Evolutionary conservation across 2,329 filamentous ascomycete genomes (phyloP).

Genomic region (Allantophomopsis lycopodina): DNA sequence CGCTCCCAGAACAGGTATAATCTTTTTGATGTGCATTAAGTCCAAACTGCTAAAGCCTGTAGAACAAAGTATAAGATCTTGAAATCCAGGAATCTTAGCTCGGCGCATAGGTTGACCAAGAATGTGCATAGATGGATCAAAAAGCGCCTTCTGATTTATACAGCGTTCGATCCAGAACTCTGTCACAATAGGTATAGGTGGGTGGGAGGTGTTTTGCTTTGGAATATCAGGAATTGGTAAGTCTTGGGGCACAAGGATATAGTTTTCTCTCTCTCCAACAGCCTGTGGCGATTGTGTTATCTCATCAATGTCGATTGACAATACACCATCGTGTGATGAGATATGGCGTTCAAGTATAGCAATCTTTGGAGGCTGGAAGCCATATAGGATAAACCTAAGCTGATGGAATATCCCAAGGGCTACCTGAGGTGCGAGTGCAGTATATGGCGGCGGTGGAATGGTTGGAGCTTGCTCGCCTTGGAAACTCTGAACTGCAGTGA

Average conservation of each 20-base stretch:
- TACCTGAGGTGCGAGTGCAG: conserved; percentile 3
- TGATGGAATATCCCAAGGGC: conserved; percentile 3
- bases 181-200: conserved; percentile 45
- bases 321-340: conserved; percentile 19
- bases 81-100: conserved; percentile 58
- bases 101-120: conserved; percentile 64
- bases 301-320: conserved; percentile 9
- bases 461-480: not conserved
- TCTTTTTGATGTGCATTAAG: conserved; percentile 69
- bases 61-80: conserved; percentile 59
- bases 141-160: conserved; percentile 59
- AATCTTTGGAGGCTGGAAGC: conserved; percentile 25
- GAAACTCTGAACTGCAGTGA: not conserved
- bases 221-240: conserved; percentile 19
- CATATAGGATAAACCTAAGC: conserved; percentile 24
- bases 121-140: conserved; percentile 55
- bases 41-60: conserved; percentile 78
- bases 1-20: conserved; percentile 64
- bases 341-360: conserved; percentile 20
- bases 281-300: conserved; percentile 2
- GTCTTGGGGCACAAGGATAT: conserved; percentile 30
- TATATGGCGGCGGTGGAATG: not conserved
- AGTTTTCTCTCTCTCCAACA: conserved; percentile 6
- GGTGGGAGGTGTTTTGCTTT: conserved; percentile 15
- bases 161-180: conserved; percentile 93